These are phyloP conservation scores for Cicer judaicum DNA, from an alignment of 306 rosid genomes.

Conservation along the genomic window DNA sequence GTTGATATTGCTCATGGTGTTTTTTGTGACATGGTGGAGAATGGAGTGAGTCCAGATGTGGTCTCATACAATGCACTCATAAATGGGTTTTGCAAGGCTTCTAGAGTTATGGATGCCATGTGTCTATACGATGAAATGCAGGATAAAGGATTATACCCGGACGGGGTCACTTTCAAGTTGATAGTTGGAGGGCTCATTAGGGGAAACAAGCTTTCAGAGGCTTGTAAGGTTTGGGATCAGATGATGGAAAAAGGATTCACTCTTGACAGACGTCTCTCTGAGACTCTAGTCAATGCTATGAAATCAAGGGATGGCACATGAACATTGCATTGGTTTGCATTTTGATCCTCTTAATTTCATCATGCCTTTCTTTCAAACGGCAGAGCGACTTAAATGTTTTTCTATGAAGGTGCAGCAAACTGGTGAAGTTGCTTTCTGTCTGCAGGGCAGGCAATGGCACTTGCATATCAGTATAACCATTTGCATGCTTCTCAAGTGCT, in stretches of 20 bases:
- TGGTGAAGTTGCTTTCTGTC: slow-evolving; percentile 36
- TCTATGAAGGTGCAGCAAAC: slow-evolving; percentile 32
- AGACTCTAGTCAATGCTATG: slow-evolving; percentile 68
- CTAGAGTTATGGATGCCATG: slow-evolving; percentile 68
- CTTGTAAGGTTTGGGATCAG: slow-evolving; percentile 88
- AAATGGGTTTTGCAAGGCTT: slow-evolving; percentile 80
- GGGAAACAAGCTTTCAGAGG: slow-evolving; percentile 62
- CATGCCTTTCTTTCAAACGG: slow-evolving; percentile 34
- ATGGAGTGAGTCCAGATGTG: slow-evolving; percentile 75
- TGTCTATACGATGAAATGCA: slow-evolving; percentile 82
- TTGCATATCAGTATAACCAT: slow-evolving; percentile 37
- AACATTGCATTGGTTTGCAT: slow-evolving; percentile 42
- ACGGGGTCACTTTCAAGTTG: slow-evolving; percentile 85
- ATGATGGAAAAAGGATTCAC: slow-evolving; percentile 97
- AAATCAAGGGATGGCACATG: slow-evolving; percentile 55
- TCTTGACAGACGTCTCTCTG: slow-evolving; percentile 66
- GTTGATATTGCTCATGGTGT: slow-evolving; percentile 63
- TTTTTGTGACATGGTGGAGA: slow-evolving; percentile 73
- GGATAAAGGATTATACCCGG: slow-evolving; percentile 61
- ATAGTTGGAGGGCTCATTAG: slow-evolving; percentile 79
- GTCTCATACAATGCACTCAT: slow-evolving; percentile 87
- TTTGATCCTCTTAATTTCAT: slow-evolving; percentile 39
- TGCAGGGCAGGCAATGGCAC: slow-evolving; percentile 46
- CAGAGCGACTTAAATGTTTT: slow-evolving; percentile 17
- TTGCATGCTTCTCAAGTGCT: slow-evolving; percentile 36